Evolutionary conservation across 2,329 filamentous ascomycete species (phyloP), one percentile per base, ranked within the genome.

Genomic region (Aspergillus brunneoviolaceus): DNA sequence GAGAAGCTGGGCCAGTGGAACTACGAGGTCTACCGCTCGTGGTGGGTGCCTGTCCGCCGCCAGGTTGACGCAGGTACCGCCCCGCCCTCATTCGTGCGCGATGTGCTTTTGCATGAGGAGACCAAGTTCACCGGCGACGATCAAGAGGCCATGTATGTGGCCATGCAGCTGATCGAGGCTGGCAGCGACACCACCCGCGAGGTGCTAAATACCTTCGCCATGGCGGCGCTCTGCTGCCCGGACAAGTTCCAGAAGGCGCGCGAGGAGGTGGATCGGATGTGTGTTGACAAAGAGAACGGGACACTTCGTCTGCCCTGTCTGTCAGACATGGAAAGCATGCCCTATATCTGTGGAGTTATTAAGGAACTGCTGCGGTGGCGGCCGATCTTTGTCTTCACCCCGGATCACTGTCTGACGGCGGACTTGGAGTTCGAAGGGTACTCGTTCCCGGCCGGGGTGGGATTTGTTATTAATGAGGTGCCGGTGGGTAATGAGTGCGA

Each of bases 141-240:
- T 1, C 69, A 76, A 23, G 72, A 78, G 29, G 69, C 70, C n/a
- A 80, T 79, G 74, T 79, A 78, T 35, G 66, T 77, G 25, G 72
- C 74, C 2, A 71, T 74, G 58, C 70, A 73, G 16, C 64, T 81
- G 10, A 72, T 82, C 19, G 76, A 76, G 58, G 79, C 80, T 0
- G 80, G 80, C 6, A 74, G 71, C 31, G 79, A 82, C 61, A 82
- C 76, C 4, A 77, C 78, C 1, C 69, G 78, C n/a, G 70, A 76
- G 61, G 69, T 68, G 1, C 54, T 77, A 35, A 73, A 75, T 35
- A 69, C 69, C 16, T 73, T 76, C 33, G 66, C 65, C 2, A 72
- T 73, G 64, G 67, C 73, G 3, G 65, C 67, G 5, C 47, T 71
- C 2, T 67, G 62, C 60, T 16, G 67, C 48, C 69, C 71, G 3